Base-by-base conservation (phyloP, 2,329 filamentous ascomycete species). In the Ambrosiella beaveri region DNA sequence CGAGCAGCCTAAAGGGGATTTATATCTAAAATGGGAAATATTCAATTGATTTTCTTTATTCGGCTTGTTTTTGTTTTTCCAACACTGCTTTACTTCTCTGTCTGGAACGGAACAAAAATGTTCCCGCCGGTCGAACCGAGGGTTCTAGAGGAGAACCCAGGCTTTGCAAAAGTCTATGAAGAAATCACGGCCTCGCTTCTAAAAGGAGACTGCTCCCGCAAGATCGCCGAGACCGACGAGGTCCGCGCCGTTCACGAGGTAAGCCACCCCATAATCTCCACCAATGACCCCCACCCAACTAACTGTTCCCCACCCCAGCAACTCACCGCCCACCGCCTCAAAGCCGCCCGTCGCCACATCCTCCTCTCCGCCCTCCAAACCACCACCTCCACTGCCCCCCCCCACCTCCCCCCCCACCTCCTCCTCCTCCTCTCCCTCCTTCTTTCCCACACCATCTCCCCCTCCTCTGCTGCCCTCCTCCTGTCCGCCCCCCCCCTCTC, bases 121-220 rank as follows among this genome's bases (percentile, higher is more conserved):
- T 67, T 83, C 1, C 80, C 80, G 0, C 79, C 78, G 0, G 67
- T 83, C 7, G 79, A 83, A 17, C 71, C 76, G 7, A 63, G 72
- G 0, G 69, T 83, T 15, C 66, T 84, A 1, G 67, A 73, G 56
- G 73, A 71, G 59, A 83, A 84, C 62, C 80, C 80, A 0, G 73
- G 77, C 19, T 84, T 84, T 63, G 75, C 77, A n/a, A 70, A 71
- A 39, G 71, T 84, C 4, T 79, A 83, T 66, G 71, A 68, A 13
- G 76, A 72, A 11, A 70, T 84, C 51, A 77, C 75, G 6, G 75
- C 71, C 1, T 71, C 71, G 1, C 66, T 82, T 35, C 71, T 84
- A 4, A 79, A 80, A 62, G 67, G 74, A 0, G 76, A 82, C 66
- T 79, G 76, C 1, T 79, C 80, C 7, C 79, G 78, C 1, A 78